Percentiles rank a stretch among this genome's conserved stretches.
Evolutionary conservation across 2,329 filamentous ascomycete species (phyloP).

Genomic region (Decorospora gaudefroyi): DNA sequence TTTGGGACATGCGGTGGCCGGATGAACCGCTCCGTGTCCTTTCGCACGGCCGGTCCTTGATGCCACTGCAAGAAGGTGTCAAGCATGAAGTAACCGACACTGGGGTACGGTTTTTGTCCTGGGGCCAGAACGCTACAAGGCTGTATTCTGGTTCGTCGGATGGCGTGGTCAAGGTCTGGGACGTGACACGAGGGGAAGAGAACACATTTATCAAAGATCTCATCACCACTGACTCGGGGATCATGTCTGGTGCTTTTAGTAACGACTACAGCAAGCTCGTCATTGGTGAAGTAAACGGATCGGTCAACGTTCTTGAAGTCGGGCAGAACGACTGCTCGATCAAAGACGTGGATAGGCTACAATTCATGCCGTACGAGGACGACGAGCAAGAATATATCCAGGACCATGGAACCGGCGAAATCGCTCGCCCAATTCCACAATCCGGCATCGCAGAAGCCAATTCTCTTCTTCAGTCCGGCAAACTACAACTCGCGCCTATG

Average conservation of each 20-base stretch:
- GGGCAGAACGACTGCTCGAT: constrained; percentile 41
- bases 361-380: constrained; percentile 32
- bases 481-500: constrained; percentile 47
- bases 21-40: constrained; percentile 56
- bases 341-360: constrained; percentile 38
- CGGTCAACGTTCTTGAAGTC: constrained; percentile 57
- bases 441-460: constrained; percentile 34
- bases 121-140: constrained; percentile 57
- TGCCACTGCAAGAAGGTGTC: constrained; percentile 52
- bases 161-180: constrained; percentile 64
- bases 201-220: constrained; percentile 59
- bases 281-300: constrained; percentile 61
- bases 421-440: constrained; percentile 14
- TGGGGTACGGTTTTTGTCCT: constrained; percentile 62
- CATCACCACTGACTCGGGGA: constrained; percentile 55
- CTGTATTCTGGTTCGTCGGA: constrained; percentile 66
- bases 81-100: constrained; percentile 59
- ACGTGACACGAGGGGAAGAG: constrained; percentile 57
- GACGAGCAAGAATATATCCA: constrained; percentile 5
- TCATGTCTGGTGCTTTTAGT: constrained; percentile 63
- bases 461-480: constrained; percentile 35
- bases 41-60: constrained; percentile 56
- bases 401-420: not conserved
- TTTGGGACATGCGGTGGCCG: constrained; percentile 62
- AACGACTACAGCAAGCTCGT: constrained; percentile 60